These are phyloP conservation scores for Globisporangium spiculum DNA, from an alignment of 352 stramenopile genomes.

Conservation along the genomic window DNA sequence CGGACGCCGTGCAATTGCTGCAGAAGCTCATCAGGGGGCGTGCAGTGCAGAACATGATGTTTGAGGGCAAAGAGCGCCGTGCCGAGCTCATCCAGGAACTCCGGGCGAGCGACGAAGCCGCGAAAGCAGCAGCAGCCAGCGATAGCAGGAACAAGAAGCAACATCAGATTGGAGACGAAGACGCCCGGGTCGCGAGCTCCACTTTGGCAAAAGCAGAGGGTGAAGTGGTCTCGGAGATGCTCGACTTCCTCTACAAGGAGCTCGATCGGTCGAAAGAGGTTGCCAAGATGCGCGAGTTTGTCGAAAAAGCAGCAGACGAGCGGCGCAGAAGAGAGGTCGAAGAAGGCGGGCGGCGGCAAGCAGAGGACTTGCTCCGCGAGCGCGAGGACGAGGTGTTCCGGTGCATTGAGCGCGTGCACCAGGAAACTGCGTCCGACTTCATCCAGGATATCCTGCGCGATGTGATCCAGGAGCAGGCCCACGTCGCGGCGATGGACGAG, in stretches of 20 bases:
- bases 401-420: slow-evolving; percentile 72
- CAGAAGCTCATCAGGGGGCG: slow-evolving; percentile 88
- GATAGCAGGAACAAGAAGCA: slow-evolving; percentile 9
- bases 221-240: slow-evolving; percentile 84
- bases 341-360: slow-evolving; percentile 84
- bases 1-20: slow-evolving; percentile 73
- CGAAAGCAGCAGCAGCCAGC: slow-evolving; percentile 19
- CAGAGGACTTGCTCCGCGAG: slow-evolving; percentile 78
- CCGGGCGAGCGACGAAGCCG: slow-evolving; percentile 59
- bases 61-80: slow-evolving; percentile 86
- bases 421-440: slow-evolving; percentile 71
- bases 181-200: slow-evolving; percentile 36
- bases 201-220: slow-evolving; percentile 77
- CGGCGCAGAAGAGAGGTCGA: slow-evolving; percentile 76
- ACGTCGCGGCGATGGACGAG: slow-evolving; percentile 43
- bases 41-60: slow-evolving; percentile 94
- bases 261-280: slow-evolving; percentile 77
- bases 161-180: slow-evolving; percentile 28
- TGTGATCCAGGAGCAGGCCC: slow-evolving; percentile 52
- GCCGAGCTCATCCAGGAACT: slow-evolving; percentile 89
- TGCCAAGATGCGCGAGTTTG: slow-evolving; percentile 71
- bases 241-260: slow-evolving; percentile 90
- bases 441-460: slow-evolving; percentile 64
- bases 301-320: slow-evolving; percentile 62
- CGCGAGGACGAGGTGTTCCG: slow-evolving; percentile 84